Conservation (phyloP, 208 protist genomes). For the Leishmania turanica region DNA sequence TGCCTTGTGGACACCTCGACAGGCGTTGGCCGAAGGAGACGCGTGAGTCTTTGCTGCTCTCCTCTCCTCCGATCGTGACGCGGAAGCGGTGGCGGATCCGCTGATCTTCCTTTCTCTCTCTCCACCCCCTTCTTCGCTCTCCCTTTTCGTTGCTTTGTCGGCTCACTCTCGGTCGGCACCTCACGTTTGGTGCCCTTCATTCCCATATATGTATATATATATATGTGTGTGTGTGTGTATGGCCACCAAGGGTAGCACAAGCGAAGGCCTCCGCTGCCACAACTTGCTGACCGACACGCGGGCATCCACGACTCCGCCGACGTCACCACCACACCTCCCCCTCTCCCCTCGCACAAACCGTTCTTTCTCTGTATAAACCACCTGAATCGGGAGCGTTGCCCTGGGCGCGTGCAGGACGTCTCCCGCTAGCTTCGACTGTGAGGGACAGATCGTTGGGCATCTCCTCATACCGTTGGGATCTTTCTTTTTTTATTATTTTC, state of each 20-base stretch:
- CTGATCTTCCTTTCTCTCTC: background rate
- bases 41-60: background rate
- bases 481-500: too few relatives aligned
- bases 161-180: background rate
- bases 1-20: background rate
- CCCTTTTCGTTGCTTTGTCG: background rate
- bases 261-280: background rate
- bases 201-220: background rate
- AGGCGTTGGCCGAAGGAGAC: background rate
- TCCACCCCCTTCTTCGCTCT: background rate
- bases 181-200: background rate
- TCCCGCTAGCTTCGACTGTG: background rate
- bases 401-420: background rate
- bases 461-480: background rate
- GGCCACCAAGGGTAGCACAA: background rate
- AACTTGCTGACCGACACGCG: background rate
- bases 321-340: background rate
- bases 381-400: background rate
- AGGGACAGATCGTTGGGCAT: background rate
- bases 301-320: background rate
- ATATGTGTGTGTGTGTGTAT: background rate
- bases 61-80: background rate
- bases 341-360: background rate
- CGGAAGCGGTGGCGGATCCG: background rate
- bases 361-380: background rate